Evolutionary conservation across 2,329 filamentous ascomycete species (phyloP), one percentile per base, ranked within the genome.

Genomic region (Nemania diffusa): DNA sequence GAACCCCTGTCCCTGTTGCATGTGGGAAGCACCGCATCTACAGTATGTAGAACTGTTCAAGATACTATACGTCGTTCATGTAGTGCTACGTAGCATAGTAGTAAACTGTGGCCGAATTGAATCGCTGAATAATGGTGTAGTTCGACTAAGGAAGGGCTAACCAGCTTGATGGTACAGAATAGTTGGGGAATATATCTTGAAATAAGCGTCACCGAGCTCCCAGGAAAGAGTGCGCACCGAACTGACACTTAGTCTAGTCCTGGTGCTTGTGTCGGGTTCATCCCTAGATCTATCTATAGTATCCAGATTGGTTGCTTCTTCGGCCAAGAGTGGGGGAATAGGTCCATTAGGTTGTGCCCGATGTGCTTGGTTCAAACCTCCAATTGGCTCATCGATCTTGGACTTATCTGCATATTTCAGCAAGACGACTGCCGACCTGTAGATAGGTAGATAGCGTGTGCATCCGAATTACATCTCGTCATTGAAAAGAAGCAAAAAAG

Each of bases 241-340:
- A 44, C 15, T n/a, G 3, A n/a, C 40, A 44, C 40, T 44, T 44
- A 5, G 11, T 32, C 5, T 9, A 9, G 29, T 5, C 29, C 5
- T 9, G 5, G 9, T 32, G n/a, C n/a, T n/a, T n/a, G n/a, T n/a
- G n/a, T n/a, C n/a, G n/a, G n/a, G 34, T 40, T 13, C 34, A 40
- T 40, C 34, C 34, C n/a, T n/a, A n/a, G n/a, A n/a, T n/a, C n/a
- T n/a, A n/a, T n/a, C n/a, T n/a, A n/a, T n/a, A n/a, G n/a, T n/a
- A n/a, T n/a, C n/a, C n/a, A n/a, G n/a, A 22, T 8, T 46, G 42
- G 17, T 44, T 22, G 57, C 46, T 42, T 42, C 22, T 27, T 24
- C 17, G 57, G 9, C 17, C 57, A 60, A 60, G 57, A 60, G 57
- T 60, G 57, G 57, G 57, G 46, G 37, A 60, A 20, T 3, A 17